A percentile compares a stretch with the other conserved stretches of the same genome.
Conservation (phyloP, 352 stramenopile genomes). For the Pythium sp. region DNA sequence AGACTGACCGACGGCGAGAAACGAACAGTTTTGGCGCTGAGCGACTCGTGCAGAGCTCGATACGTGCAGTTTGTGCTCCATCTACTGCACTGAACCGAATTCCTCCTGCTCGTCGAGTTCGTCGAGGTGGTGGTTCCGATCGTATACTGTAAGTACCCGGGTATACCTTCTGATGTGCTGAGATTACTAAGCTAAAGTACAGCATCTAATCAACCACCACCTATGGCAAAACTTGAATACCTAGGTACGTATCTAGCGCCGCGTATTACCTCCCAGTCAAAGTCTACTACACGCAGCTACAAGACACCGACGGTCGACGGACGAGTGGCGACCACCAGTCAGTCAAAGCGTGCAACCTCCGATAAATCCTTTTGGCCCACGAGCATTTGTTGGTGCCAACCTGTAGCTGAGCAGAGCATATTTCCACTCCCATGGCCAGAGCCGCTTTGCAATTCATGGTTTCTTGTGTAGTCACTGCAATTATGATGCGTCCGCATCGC, state of each 20-base stretch:
- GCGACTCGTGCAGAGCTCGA: neutral
- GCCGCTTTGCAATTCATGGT: neutral
- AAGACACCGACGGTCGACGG: neutral
- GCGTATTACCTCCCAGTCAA: too few species aligned
- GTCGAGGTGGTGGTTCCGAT: conserved; percentile 20
- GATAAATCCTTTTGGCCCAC: neutral
- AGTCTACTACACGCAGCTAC: too few species aligned
- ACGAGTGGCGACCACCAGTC: neutral
- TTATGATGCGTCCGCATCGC: neutral
- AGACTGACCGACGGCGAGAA: neutral
- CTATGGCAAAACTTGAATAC: too few species aligned
- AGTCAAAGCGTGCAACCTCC: neutral
- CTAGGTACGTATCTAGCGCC: too few species aligned
- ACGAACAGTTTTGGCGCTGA: neutral
- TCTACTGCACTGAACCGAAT: conserved; percentile 20
- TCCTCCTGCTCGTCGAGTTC: conserved; percentile 23
- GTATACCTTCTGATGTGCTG: neutral
- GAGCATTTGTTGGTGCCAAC: neutral
- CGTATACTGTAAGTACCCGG: conserved; percentile 19
- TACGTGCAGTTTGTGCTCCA: conserved; percentile 5
- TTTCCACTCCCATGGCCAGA: neutral
- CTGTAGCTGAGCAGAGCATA: neutral
- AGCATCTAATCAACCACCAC: too few species aligned
- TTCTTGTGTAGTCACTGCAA: neutral
- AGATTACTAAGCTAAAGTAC: neutral